Percentiles rank a stretch among this genome's conserved stretches.
These are phyloP conservation scores for Solanum arcanum DNA, from an alignment of 257 asterid genomes.

Conservation along the genomic window DNA sequence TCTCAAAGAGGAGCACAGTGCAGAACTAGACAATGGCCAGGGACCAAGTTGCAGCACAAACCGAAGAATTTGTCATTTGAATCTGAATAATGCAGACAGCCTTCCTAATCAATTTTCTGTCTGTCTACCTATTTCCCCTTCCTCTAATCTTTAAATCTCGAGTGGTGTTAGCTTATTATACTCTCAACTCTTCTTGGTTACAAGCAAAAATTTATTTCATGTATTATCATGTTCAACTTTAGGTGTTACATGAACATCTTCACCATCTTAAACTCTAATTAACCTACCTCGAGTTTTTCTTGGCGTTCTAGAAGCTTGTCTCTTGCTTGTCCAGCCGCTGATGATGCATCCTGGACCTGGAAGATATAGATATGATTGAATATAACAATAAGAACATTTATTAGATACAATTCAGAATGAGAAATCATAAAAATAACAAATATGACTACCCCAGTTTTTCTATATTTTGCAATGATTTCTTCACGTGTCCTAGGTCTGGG, in stretches of 20 bases:
- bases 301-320: slow-evolving; percentile 82
- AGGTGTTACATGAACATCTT: not conserved
- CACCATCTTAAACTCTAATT: not conserved
- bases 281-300: slow-evolving; percentile 77
- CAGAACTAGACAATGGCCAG: not conserved
- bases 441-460: slow-evolving; percentile 64
- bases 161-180: not conserved
- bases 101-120: not conserved
- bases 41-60: not conserved
- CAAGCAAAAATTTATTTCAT: not conserved
- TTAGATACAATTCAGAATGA: not conserved
- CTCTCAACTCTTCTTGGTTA: not conserved
- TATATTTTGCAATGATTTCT: slow-evolving; percentile 75
- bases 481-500: slow-evolving; percentile 67
- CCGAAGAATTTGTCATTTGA: not conserved
- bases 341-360: slow-evolving; percentile 85
- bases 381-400: not conserved
- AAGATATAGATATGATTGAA: slow-evolving; percentile 2
- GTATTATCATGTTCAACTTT: not conserved
- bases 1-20: not conserved
- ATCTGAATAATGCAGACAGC: not conserved
- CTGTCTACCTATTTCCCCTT: not conserved
- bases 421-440: not conserved
- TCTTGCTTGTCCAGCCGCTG: slow-evolving; percentile 87
- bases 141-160: not conserved